These are phyloP conservation scores for Pseudogymnoascus sp. DNA, from an alignment of 2,329 filamentous ascomycete genomes.

Conservation along the genomic window DNA sequence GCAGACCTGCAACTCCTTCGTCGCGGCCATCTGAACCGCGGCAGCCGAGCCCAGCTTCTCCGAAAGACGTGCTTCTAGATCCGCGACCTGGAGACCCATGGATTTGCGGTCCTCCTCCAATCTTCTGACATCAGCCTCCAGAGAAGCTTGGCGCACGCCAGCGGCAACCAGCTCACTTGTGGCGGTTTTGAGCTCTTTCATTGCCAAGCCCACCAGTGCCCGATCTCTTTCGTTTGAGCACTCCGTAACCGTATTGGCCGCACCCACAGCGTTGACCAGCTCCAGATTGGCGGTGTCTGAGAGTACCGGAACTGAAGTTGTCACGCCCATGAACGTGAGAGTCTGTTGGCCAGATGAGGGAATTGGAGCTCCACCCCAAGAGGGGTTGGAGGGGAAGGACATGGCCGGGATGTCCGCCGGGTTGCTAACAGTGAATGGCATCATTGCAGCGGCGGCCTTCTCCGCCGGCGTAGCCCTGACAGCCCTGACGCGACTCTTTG, in stretches of 20 bases:
- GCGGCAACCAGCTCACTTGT: background rate
- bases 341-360: background rate
- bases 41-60: background rate
- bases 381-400: background rate
- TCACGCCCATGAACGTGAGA: background rate
- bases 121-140: background rate
- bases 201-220: background rate
- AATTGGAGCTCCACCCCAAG: background rate
- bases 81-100: background rate
- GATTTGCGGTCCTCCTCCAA: background rate
- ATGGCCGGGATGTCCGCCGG: background rate
- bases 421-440: constrained; percentile 5
- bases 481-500: background rate
- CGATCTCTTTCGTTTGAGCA: background rate
- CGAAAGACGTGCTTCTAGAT: background rate
- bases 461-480: background rate
- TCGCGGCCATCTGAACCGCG: background rate
- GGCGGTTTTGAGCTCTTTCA: background rate
- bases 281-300: background rate
- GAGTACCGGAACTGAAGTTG: background rate
- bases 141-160: background rate
- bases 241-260: background rate
- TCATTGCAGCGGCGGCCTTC: background rate
- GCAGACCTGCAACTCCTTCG: background rate
- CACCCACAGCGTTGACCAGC: background rate